A percentile compares a stretch with the other conserved stretches of the same genome.
Evolutionary conservation across 1,284 basidiomycete species (phyloP).

Genomic region (Puccinia horiana): DNA sequence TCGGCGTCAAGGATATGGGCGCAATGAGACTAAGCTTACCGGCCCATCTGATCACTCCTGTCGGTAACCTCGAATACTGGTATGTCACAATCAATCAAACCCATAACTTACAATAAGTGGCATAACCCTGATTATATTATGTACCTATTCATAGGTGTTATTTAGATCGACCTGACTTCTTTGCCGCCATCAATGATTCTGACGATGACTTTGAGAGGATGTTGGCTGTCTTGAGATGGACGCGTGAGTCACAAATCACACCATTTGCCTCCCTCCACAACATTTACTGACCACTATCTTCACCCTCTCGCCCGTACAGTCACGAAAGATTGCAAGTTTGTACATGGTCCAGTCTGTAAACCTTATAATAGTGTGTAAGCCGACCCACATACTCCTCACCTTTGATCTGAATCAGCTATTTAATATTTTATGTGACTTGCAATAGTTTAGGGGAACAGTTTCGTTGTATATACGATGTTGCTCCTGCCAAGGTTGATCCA

Average conservation of each 20-base stretch:
- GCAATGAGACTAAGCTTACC: constrained; percentile 34
- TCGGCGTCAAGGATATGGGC: constrained; percentile 46
- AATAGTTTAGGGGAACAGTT: constrained; percentile 43
- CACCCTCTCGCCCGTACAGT: constrained; percentile 57
- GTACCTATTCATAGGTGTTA: constrained; percentile 39
- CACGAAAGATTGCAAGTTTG: constrained; percentile 92
- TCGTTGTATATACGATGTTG: constrained; percentile 49
- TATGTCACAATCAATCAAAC: not conserved
- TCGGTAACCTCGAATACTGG: constrained; percentile 47
- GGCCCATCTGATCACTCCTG: constrained; percentile 38
- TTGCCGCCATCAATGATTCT: constrained; percentile 36
- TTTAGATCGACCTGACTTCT: constrained; percentile 46
- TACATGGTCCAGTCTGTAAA: constrained; percentile 57
- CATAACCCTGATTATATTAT: too few relatives aligned
- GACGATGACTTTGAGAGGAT: constrained; percentile 43
- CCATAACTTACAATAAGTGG: too few relatives aligned
- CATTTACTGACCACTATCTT: not conserved
- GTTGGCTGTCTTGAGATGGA: constrained; percentile 46
- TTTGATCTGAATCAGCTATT: constrained; percentile 26
- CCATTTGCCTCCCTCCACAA: too few relatives aligned
- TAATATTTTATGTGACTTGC: constrained; percentile 66
- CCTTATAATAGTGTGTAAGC: constrained; percentile 62
- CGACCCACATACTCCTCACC: not conserved
- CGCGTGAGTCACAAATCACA: constrained; percentile 7
- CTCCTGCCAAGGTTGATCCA: not conserved